phyloP scores from a whole-genome alignment of 345 rosid species.

The Gossypium australe region DNA sequence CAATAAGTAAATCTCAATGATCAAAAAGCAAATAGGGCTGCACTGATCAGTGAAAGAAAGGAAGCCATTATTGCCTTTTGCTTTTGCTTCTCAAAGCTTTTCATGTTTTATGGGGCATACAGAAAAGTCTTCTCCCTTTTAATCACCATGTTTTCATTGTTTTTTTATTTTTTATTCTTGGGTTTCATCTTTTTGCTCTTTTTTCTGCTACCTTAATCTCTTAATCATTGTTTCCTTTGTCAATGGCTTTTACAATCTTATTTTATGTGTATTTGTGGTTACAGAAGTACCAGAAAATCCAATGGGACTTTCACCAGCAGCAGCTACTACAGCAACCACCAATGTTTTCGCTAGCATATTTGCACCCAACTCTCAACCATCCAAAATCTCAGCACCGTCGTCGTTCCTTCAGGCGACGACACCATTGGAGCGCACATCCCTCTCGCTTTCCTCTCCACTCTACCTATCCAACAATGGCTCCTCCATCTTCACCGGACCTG shows the following conservation, averaged over 20 bases:
- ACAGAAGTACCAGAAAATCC: constrained; percentile 56
- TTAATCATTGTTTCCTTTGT: constrained; percentile 5
- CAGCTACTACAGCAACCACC: constrained; percentile 17
- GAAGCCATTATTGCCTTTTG: constrained; percentile 35
- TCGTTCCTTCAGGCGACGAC: constrained; percentile 36
- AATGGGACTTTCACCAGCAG: constrained; percentile 29
- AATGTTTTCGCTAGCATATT: constrained; percentile 44
- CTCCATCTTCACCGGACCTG: constrained; percentile 28
- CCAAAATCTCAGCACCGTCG: constrained; percentile 21
- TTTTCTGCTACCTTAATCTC: background rate
- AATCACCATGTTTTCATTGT: background rate
- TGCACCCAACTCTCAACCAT: constrained; percentile 30
- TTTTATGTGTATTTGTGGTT: background rate
- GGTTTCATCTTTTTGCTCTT: background rate
- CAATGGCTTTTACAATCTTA: background rate
- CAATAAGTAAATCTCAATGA: constrained; percentile 20
- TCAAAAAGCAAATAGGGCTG: constrained; percentile 19
- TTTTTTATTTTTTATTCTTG: background rate
- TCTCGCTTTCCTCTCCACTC: constrained; percentile 57
- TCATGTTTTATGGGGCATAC: constrained; percentile 10
- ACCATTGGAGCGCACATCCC: constrained; percentile 54
- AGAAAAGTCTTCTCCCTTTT: constrained; percentile 1
- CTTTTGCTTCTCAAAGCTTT: constrained; percentile 25
- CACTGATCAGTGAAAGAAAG: constrained; percentile 27
- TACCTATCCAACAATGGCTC: constrained; percentile 44